Conservation (phyloP, 345 rosid genomes). For the Moringa oleifera region DNA sequence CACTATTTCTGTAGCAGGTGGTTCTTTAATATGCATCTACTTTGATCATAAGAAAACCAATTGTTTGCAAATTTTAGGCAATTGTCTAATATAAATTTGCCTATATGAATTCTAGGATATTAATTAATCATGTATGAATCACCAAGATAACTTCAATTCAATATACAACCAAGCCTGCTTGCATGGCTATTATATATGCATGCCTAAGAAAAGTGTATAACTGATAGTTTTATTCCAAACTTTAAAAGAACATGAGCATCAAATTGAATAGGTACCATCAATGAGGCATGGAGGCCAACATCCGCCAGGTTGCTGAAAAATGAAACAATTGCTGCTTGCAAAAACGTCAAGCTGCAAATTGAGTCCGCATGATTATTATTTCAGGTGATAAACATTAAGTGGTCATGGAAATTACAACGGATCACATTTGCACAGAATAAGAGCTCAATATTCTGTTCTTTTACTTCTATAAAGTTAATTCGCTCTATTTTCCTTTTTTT, state of each 20-base stretch:
- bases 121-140: background rate
- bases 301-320: constrained; percentile 71
- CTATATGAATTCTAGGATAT: too few relatives aligned
- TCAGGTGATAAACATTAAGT: background rate
- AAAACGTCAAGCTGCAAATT: constrained; percentile 53
- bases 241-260: background rate
- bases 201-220: background rate
- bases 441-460: background rate
- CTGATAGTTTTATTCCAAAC: background rate
- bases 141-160: background rate
- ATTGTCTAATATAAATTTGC: too few relatives aligned
- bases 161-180: background rate
- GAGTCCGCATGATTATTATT: background rate
- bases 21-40: too few relatives aligned
- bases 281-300: constrained; percentile 66
- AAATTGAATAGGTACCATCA: constrained; percentile 43
- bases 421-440: background rate
- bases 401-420: background rate
- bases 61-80: too few relatives aligned
- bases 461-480: too few relatives aligned
- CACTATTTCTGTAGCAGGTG: too few relatives aligned
- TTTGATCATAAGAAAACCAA: too few relatives aligned
- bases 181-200: background rate
- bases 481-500: too few relatives aligned
- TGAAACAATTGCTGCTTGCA: constrained; percentile 69